Evolutionary conservation across 1,284 basidiomycete genomes (phyloP).

Genomic region (Butyriboletus regius): DNA sequence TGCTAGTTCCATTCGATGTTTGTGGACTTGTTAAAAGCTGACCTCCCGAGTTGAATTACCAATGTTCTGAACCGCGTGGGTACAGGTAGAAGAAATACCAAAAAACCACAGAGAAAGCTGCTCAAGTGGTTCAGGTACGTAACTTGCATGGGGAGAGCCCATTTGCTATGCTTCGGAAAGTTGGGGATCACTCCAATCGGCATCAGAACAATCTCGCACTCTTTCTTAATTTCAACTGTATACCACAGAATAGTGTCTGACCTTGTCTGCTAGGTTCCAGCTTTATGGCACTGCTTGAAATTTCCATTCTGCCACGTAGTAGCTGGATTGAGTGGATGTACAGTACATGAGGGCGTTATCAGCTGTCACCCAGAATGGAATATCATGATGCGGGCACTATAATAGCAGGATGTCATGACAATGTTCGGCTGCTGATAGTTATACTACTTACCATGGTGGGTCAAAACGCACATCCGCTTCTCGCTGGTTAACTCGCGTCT

Average conservation of each 20-base stretch:
- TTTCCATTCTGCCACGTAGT: background rate
- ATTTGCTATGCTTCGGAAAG: background rate
- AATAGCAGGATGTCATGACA: conserved; percentile 5
- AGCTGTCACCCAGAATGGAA: conserved; percentile 23
- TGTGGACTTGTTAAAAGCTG: background rate
- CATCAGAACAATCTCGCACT: background rate
- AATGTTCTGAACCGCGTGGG: background rate
- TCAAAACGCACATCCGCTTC: background rate
- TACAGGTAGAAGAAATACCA: background rate
- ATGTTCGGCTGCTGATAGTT: conserved; percentile 12
- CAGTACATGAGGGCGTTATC: no score
- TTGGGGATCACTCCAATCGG: background rate
- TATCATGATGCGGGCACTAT: conserved; percentile 14
- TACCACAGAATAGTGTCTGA: background rate
- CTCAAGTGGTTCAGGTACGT: background rate
- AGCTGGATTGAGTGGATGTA: background rate
- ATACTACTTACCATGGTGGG: conserved; percentile 31
- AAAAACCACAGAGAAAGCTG: background rate
- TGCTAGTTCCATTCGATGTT: background rate
- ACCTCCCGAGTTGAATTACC: background rate
- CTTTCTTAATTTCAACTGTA: background rate
- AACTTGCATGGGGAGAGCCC: background rate
- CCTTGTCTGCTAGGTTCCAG: background rate
- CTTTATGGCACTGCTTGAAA: background rate
- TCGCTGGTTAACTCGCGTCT: conserved; percentile 1